These are phyloP conservation scores for Paraphoma chrysanthemicola DNA, from an alignment of 2,329 filamentous ascomycete genomes.

Conservation along the genomic window DNA sequence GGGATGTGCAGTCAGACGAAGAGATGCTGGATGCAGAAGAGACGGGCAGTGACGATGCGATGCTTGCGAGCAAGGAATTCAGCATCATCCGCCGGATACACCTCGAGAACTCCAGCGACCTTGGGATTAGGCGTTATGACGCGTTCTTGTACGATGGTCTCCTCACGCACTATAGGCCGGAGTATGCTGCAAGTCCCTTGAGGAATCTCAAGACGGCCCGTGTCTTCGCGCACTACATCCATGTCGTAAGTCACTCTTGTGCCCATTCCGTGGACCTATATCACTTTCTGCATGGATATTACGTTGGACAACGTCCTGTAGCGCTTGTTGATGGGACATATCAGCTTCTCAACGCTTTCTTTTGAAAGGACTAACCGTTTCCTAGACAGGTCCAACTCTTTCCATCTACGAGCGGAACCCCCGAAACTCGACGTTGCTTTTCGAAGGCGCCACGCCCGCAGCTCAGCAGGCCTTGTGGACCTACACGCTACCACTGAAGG, in stretches of 20 bases:
- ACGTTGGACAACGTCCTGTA: neutral
- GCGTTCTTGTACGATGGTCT: slow-evolving; percentile 56
- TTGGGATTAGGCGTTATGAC: slow-evolving; percentile 52
- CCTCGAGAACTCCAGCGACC: slow-evolving; percentile 42
- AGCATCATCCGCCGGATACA: slow-evolving; percentile 48
- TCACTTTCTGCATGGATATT: neutral
- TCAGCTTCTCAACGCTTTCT: neutral
- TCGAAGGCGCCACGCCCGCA: slow-evolving; percentile 55
- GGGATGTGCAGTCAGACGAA: slow-evolving; percentile 57
- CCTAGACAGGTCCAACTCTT: slow-evolving; percentile 77
- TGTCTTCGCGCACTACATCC: slow-evolving; percentile 91
- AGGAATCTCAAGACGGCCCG: slow-evolving; percentile 80
- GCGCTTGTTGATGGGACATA: neutral
- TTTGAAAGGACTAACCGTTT: slow-evolving; percentile 5
- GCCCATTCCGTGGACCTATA: neutral
- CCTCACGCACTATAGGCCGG: slow-evolving; percentile 54
- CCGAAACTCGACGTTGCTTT: slow-evolving; percentile 72
- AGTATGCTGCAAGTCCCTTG: slow-evolving; percentile 67
- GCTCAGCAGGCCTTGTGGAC: slow-evolving; percentile 61
- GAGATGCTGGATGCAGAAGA: slow-evolving; percentile 46
- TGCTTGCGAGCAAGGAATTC: slow-evolving; percentile 40
- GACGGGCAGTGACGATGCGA: slow-evolving; percentile 25
- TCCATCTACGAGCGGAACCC: slow-evolving; percentile 88
- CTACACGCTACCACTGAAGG: slow-evolving; percentile 79
- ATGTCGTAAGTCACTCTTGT: slow-evolving; percentile 58